Base-by-base conservation (phyloP, 345 rosid genomes). In the Anacardium occidentale region DNA sequence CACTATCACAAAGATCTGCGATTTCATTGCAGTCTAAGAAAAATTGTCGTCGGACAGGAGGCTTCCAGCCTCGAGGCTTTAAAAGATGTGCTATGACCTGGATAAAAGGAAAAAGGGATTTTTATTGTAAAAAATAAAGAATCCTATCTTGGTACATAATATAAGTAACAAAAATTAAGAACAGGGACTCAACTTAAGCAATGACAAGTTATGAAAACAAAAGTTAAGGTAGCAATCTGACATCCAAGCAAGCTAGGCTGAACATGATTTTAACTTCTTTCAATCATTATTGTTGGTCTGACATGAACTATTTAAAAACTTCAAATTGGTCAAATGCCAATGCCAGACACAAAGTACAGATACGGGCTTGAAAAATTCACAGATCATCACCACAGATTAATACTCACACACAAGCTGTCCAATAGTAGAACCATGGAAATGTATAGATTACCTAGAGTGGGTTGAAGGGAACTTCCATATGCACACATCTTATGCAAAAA, bases 21-120 rank as follows among this genome's bases (percentile, higher is more conserved):
- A 94, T 88, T 76, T 94, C 98, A 80, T 94, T 91, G 86, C 97
- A 94, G 83, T 94, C 97, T 71, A 94, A 81, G 89, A 90, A 94
- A 83, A 91, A 94, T 66, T 91, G 97, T 40, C 98, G 87, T 29
- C 93, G 86, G 78, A 91, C 97, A n/a, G 97, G 98, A 76, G 98
- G 96, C 77, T 94, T 94, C 98, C 98, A 94, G 47, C 97, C 96
- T 73, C 97, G 94, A 79, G 97, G 98, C 84, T 90, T 91, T 79
- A 94, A 79, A 68, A 94, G 94, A 83, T 87, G 93, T 64, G 91
- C 91, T 53, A 94, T 82, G 76, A 94, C 92, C 97, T 94, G 83
- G 40, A 26, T 66, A 71, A 0, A 22, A 29, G 32, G 32, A 29
- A 29, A 29, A 29, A 29, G 3, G 32, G 32, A n/a, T n/a, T n/a